These are phyloP conservation scores for Amborella trichopoda DNA, from an alignment of 164 flowering plant genomes.

Conservation along the genomic window DNA sequence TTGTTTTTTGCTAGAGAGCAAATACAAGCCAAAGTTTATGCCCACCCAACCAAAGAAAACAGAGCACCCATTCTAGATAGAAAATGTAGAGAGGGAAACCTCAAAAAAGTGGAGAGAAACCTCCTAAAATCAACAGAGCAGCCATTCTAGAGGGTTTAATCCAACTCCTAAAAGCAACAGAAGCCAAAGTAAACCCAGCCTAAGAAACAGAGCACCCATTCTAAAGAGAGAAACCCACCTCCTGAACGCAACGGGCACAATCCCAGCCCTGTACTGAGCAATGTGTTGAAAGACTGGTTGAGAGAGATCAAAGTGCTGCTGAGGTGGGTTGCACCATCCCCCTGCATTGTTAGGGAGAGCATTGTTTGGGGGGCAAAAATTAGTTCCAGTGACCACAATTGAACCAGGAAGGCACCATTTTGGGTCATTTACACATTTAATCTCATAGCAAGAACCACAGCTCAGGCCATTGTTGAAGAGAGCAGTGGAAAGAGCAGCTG, in stretches of 20 bases:
- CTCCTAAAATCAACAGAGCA: too few relatives aligned
- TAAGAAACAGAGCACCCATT: neutral
- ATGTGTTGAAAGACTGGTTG: constrained; percentile 69
- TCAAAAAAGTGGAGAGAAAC: too few relatives aligned
- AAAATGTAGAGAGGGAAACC: too few relatives aligned
- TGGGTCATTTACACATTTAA: constrained; percentile 45
- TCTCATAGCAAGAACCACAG: constrained; percentile 73
- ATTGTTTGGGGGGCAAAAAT: constrained; percentile 70
- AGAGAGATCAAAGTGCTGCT: constrained; percentile 66
- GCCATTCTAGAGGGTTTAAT: too few relatives aligned
- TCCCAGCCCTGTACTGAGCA: constrained; percentile 58
- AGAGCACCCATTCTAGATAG: too few relatives aligned
- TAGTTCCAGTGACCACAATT: constrained; percentile 69
- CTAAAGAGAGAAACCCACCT: constrained; percentile 29
- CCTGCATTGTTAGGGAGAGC: constrained; percentile 10
- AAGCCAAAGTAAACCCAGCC: too few relatives aligned
- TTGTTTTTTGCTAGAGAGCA: too few relatives aligned
- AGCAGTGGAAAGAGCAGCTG: constrained; percentile 71
- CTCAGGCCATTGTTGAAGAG: constrained; percentile 60
- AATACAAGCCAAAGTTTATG: too few relatives aligned
- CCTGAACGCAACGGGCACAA: constrained; percentile 69
- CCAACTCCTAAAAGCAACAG: too few relatives aligned
- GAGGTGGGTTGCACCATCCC: constrained; percentile 83
- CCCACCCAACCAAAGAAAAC: too few relatives aligned
- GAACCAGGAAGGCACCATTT: constrained; percentile 55